Evolutionary conservation across 805 yeast genomes (phyloP).

Genomic region (Starmera dryadoides): DNA sequence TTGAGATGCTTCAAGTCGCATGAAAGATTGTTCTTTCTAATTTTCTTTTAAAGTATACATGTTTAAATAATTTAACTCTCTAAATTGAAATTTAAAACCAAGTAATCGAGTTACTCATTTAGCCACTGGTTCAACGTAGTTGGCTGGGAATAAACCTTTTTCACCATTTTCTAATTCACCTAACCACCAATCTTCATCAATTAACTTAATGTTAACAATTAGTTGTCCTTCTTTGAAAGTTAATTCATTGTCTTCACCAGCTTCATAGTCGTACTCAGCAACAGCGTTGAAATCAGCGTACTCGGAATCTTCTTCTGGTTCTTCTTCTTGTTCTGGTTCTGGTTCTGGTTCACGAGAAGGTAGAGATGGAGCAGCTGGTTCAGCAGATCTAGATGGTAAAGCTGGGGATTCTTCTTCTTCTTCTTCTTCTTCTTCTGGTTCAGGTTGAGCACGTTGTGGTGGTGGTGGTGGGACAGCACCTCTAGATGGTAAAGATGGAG

Average conservation of each 20-base stretch:
- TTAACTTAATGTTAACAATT: slow-evolving; percentile 77
- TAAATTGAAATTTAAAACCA: too few relatives aligned
- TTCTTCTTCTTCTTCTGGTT: slow-evolving; percentile 10
- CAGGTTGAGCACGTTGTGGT: slow-evolving; percentile 11
- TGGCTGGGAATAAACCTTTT: slow-evolving; percentile 85
- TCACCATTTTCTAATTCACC: slow-evolving; percentile 73
- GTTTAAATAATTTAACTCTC: too few relatives aligned
- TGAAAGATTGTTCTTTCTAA: too few relatives aligned
- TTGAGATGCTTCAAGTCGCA: too few relatives aligned
- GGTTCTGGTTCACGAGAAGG: slow-evolving; percentile 20
- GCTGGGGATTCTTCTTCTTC: slow-evolving; percentile 14
- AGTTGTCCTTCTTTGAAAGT: slow-evolving; percentile 77
- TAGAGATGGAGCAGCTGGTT: slow-evolving; percentile 14
- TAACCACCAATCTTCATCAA: slow-evolving; percentile 97
- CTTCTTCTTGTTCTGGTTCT: slow-evolving; percentile 9
- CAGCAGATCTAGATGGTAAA: background rate
- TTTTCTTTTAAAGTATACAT: too few relatives aligned
- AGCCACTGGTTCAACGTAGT: slow-evolving; percentile 58
- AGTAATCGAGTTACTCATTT: too few relatives aligned
- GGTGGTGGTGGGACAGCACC: slow-evolving; percentile 16
- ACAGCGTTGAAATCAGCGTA: slow-evolving; percentile 42
- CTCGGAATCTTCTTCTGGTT: slow-evolving; percentile 15
- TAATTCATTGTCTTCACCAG: slow-evolving; percentile 88
- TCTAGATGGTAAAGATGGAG: slow-evolving; percentile 19
- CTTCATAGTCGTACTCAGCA: slow-evolving; percentile 87